Evolutionary conservation across 2,329 filamentous ascomycete species (phyloP).

Genomic region (Biscogniauxia marginata): DNA sequence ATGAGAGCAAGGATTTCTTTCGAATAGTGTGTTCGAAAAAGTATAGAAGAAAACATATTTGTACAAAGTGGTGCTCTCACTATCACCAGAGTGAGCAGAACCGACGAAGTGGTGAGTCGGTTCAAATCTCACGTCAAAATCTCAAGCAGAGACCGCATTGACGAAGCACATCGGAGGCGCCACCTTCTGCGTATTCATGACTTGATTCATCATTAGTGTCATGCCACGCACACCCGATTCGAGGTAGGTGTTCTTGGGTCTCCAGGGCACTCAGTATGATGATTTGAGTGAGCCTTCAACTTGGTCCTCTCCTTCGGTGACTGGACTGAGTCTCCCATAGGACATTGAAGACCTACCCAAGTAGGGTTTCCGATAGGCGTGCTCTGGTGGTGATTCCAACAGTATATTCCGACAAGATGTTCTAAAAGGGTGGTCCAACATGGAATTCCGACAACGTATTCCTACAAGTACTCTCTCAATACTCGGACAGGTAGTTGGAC

Average conservation of each 20-base stretch:
- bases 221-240: neutral
- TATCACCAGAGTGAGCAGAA: neutral
- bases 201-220: neutral
- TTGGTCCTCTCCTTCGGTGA: too few species aligned
- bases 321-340: too few species aligned
- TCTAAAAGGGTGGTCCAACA: neutral
- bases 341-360: neutral
- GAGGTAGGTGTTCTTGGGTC: neutral
- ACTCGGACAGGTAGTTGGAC: neutral
- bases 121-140: neutral
- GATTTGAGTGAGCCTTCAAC: neutral
- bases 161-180: neutral
- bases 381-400: neutral
- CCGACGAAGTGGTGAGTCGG: neutral
- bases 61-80: neutral
- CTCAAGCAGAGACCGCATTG: too few species aligned
- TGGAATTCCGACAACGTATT: neutral
- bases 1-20: too few species aligned
- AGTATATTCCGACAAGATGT: neutral
- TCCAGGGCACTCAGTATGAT: neutral
- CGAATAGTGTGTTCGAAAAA: too few species aligned
- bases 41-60: neutral
- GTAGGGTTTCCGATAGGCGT: neutral
- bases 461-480: constrained; percentile 3
- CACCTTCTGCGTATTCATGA: neutral